Conservation (phyloP, 306 rosid species). For the Pyrus bretschneideri region DNA sequence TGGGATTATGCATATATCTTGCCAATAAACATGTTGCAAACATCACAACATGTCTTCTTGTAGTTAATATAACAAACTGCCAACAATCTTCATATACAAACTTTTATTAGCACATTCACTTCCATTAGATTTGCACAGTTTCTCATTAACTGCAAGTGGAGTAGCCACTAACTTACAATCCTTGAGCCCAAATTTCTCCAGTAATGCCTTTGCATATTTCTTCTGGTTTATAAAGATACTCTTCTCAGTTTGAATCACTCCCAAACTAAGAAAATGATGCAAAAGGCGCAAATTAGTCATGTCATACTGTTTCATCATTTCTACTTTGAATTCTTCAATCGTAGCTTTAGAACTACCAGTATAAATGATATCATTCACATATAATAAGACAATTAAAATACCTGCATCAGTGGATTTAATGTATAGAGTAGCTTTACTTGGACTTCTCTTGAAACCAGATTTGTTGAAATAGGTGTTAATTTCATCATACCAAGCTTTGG, state of each 20-base stretch:
- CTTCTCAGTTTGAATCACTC: background rate
- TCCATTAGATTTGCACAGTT: background rate
- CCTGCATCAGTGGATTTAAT: background rate
- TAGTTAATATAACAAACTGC: no score
- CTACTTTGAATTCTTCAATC: background rate
- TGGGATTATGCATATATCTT: no score
- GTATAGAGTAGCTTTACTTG: background rate
- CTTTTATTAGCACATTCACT: background rate
- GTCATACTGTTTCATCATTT: background rate
- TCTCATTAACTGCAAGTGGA: background rate
- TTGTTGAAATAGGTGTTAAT: no score
- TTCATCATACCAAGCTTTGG: no score
- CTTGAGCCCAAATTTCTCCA: no score
- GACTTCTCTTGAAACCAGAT: no score
- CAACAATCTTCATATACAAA: no score
- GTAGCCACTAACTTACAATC: background rate
- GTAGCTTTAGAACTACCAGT: background rate
- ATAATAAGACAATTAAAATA: background rate
- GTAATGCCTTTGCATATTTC: no score
- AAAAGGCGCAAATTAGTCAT: background rate
- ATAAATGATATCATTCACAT: background rate
- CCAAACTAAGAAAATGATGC: background rate
- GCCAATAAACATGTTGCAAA: no score
- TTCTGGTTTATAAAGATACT: no score
- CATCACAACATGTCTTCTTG: no score